Percentiles rank a stretch among this genome's conserved stretches.
Evolutionary conservation across 1,284 basidiomycete species (phyloP).

Genomic region (Phellopilus nigrolimitatus): DNA sequence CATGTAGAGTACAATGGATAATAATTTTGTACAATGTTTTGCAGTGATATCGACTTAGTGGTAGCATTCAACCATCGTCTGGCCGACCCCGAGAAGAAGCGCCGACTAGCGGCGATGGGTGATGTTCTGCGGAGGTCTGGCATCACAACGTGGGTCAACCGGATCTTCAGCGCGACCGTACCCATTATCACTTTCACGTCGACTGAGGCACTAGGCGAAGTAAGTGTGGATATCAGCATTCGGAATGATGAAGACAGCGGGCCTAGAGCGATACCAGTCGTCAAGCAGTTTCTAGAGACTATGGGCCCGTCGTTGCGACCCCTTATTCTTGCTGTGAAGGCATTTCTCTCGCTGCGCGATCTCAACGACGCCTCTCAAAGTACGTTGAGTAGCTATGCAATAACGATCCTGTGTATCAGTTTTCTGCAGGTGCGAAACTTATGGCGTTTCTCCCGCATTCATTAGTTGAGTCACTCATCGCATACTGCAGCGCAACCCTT

Average conservation of each 20-base stretch:
- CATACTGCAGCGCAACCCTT: slow-evolving; percentile 35
- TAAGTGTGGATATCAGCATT: slow-evolving; percentile 65
- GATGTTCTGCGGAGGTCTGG: slow-evolving; percentile 8
- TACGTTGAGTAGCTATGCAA: slow-evolving; percentile 72
- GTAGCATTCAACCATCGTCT: slow-evolving; percentile 9
- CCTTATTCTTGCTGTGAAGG: slow-evolving; percentile 68
- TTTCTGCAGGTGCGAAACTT: slow-evolving; percentile 61
- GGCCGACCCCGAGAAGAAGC: slow-evolving; percentile 5
- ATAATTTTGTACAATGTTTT: background rate
- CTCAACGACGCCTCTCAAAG: slow-evolving; percentile 72
- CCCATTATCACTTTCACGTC: slow-evolving; percentile 57
- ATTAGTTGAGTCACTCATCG: background rate
- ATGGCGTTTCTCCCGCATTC: background rate
- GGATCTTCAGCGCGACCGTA: slow-evolving; percentile 41
- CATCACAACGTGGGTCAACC: slow-evolving; percentile 14
- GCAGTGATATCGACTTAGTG: slow-evolving; percentile 35
- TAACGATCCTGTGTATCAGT: slow-evolving; percentile 67
- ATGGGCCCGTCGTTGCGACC: slow-evolving; percentile 64
- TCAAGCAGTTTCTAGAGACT: slow-evolving; percentile 51
- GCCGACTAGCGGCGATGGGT: slow-evolving; percentile 11
- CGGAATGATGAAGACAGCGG: slow-evolving; percentile 55
- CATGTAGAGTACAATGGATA: background rate
- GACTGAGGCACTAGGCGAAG: slow-evolving; percentile 41
- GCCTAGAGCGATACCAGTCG: slow-evolving; percentile 50
- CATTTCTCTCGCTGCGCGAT: slow-evolving; percentile 56